Evolutionary conservation across 1,139 yeast species (phyloP).

Genomic region (Candida sojae): DNA sequence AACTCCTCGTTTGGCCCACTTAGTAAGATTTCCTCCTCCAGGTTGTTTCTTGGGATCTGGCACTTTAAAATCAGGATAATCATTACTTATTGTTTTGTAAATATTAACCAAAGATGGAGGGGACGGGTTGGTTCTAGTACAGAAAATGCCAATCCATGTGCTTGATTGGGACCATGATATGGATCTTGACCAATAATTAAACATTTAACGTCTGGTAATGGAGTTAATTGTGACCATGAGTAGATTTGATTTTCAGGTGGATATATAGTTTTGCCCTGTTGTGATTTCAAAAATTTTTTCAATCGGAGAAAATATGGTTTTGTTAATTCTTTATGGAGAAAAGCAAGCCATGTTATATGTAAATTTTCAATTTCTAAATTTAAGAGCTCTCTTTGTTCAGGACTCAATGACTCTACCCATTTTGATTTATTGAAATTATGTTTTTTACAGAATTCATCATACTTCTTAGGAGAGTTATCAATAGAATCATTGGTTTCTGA

Average conservation of each 20-base stretch:
- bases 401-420: constrained; percentile 57
- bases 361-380: constrained; percentile 68
- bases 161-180: constrained; percentile 88
- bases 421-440: constrained; percentile 46
- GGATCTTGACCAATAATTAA: constrained; percentile 96
- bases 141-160: constrained; percentile 95
- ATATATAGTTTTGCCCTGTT: constrained; percentile 53
- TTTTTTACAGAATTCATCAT: constrained; percentile 17
- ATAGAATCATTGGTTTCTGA: background rate
- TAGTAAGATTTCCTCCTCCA: constrained; percentile 67
- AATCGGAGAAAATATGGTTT: constrained; percentile 83
- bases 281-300: constrained; percentile 56
- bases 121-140: constrained; percentile 81
- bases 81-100: constrained; percentile 72
- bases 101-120: constrained; percentile 93
- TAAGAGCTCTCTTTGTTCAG: constrained; percentile 56
- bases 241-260: constrained; percentile 82
- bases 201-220: constrained; percentile 71
- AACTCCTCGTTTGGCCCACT: constrained; percentile 92
- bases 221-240: constrained; percentile 91
- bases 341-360: constrained; percentile 77
- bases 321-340: constrained; percentile 68
- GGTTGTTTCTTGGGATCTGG: constrained; percentile 48
- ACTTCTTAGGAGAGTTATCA: constrained; percentile 2
- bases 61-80: constrained; percentile 68